Evolutionary conservation across 1,139 yeast species (phyloP), one percentile per base, ranked within the genome.

Genomic region (Suhomyces atakaporum): DNA sequence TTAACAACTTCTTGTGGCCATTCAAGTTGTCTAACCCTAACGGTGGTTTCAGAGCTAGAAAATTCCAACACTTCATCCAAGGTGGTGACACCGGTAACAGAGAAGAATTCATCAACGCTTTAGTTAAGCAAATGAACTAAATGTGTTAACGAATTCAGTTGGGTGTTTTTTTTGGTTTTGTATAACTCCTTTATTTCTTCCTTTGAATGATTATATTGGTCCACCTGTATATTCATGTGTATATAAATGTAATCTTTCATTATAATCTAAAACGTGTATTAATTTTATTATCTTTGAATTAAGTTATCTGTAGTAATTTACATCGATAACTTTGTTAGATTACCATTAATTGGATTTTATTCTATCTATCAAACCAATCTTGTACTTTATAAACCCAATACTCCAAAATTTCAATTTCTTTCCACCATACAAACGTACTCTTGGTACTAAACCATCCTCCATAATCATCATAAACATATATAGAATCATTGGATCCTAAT

Each of bases 21-120:
- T 92, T 92, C 96, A 86, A 90, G 83, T 85, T 92, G 69, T 89
- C 97, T 63, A 89, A 88, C 84, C 98, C 98, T 71, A 81, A 82
- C 71, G 98, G 98, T 73, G 98, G 98, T 74, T 92, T 96, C 97
- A 95, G 97, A 78, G 87, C 89, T 56, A 89, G 97, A 85, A 92
- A 92, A 84, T 92, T 92, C 96, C 84, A 84, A 81, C 98, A 92
- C 80, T 92, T 87, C 73, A 87, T 92, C 81, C 97, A 90, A 81
- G 97, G 98, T 80, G 98, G 98, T 82, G 86, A 96, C 77, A 81
- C 90, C 73, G 98, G 98, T 83, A 90, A 92, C 96, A 89, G 97
- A 77, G 98, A 92, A 79, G 87, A 90, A 68, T 84, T 80, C 88
- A 92, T 92, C 78, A 92, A 92, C 84, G 85, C 87, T 73, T 86